Percentiles rank a stretch among this genome's conserved stretches.
phyloP scores from a whole-genome alignment of 495 filamentous ascomycete genomes.

The Tuber calosporum region DNA sequence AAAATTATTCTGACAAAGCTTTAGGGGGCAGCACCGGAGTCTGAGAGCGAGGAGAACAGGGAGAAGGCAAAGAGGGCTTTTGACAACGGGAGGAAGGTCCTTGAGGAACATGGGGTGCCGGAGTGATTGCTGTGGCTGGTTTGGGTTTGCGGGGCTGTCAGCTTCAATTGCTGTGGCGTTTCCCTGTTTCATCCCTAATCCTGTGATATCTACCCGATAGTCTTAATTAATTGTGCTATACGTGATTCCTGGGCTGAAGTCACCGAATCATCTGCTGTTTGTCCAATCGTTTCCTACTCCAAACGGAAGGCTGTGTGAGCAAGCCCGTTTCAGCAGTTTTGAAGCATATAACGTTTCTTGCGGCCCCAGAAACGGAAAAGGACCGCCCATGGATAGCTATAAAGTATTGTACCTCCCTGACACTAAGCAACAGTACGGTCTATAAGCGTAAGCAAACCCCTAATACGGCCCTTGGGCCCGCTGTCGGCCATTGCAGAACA shows the following conservation, averaged over 20 bases:
- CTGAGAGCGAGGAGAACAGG: conserved; percentile 42
- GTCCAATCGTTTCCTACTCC: neutral
- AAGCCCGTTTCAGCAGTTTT: neutral
- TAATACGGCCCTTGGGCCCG: no score
- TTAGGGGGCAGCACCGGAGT: conserved; percentile 39
- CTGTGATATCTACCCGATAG: neutral
- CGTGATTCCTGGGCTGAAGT: neutral
- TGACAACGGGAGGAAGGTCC: conserved; percentile 21
- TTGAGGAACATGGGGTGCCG: conserved; percentile 11
- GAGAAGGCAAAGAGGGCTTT: conserved; percentile 38
- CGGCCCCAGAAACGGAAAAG: no score
- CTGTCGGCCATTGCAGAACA: no score
- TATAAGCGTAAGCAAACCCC: no score
- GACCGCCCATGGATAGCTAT: no score
- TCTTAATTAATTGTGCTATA: neutral
- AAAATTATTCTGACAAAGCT: neutral
- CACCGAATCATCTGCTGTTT: neutral
- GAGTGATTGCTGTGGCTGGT: conserved; percentile 1
- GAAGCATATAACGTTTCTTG: no score
- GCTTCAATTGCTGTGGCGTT: neutral
- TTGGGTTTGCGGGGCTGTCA: neutral
- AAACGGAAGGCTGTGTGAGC: neutral
- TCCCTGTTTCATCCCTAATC: neutral
- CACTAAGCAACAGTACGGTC: no score
- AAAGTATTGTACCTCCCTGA: no score